phyloP scores from a whole-genome alignment of 73 alveolate genomes.

The Paramecium pentaurelia region DNA sequence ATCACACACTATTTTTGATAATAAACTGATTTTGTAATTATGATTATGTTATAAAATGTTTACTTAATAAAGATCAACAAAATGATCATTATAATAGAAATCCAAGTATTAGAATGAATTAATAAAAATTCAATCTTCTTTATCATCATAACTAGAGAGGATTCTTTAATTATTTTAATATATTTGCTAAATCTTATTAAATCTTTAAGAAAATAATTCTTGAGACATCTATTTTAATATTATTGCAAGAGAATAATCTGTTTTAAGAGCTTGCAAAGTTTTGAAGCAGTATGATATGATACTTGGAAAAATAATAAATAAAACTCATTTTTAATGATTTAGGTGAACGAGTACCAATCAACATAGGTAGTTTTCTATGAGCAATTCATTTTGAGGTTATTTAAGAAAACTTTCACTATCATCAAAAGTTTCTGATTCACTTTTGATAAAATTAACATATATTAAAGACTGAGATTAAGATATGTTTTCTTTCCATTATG shows the following conservation, averaged over 20 bases:
- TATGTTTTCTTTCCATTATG: neutral
- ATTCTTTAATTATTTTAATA: neutral
- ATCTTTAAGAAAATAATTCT: neutral
- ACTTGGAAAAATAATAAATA: constrained; percentile 16
- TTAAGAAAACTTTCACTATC: neutral
- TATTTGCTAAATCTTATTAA: neutral
- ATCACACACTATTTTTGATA: neutral
- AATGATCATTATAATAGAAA: neutral
- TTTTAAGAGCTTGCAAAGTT: neutral
- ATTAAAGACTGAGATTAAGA: neutral
- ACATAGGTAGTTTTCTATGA: neutral
- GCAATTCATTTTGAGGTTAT: neutral
- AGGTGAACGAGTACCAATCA: neutral
- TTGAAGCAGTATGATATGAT: neutral
- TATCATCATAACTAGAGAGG: neutral
- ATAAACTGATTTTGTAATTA: neutral
- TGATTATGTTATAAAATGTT: neutral
- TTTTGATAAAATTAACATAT: neutral
- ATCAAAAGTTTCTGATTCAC: constrained; percentile 11
- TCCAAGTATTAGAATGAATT: neutral
- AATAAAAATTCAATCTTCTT: neutral
- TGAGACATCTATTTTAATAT: neutral
- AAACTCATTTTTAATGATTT: neutral
- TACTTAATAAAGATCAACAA: neutral
- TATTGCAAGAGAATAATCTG: neutral